These are phyloP conservation scores for Serendipita sp. DNA, from an alignment of 768 basidiomycete genomes.

Conservation along the genomic window DNA sequence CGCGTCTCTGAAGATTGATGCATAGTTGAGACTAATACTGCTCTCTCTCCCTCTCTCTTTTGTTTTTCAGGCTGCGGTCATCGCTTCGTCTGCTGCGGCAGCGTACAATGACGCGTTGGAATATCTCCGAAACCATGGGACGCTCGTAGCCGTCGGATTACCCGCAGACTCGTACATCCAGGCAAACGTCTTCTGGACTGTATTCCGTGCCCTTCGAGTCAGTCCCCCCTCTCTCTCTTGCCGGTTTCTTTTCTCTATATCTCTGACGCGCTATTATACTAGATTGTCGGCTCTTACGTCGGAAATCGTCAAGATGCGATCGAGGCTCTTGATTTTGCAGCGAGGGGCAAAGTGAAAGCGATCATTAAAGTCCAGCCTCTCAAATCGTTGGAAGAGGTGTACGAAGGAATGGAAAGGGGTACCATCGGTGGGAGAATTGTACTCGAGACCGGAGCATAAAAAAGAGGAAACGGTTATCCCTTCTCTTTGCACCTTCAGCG, in stretches of 20 bases:
- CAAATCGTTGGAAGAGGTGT: conserved; percentile 32
- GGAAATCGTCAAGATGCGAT: conserved; percentile 62
- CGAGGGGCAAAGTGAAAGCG: conserved; percentile 52
- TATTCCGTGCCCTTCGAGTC: conserved; percentile 33
- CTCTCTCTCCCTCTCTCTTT: no score
- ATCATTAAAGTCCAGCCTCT: conserved; percentile 34
- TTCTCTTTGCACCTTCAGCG: no score
- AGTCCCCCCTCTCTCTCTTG: neutral
- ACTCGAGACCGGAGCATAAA: conserved; percentile 11
- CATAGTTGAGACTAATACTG: no score
- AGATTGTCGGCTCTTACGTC: conserved; percentile 26
- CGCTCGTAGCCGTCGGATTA: conserved; percentile 65
- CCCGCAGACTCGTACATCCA: conserved; percentile 43
- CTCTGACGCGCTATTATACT: conserved; percentile 12
- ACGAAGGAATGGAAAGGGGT: conserved; percentile 26
- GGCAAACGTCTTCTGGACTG: conserved; percentile 58
- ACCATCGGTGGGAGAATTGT: conserved; percentile 29
- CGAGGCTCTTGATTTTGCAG: conserved; percentile 67
- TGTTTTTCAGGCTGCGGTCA: neutral
- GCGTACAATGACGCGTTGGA: conserved; percentile 36
- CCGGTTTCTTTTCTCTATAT: neutral
- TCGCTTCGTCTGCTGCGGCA: conserved; percentile 14
- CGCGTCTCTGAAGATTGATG: no score
- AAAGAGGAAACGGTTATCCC: neutral
- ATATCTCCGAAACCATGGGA: conserved; percentile 59